phyloP scores from a whole-genome alignment of 2,329 filamentous ascomycete genomes.

The Pestalotiopsis sp. region DNA sequence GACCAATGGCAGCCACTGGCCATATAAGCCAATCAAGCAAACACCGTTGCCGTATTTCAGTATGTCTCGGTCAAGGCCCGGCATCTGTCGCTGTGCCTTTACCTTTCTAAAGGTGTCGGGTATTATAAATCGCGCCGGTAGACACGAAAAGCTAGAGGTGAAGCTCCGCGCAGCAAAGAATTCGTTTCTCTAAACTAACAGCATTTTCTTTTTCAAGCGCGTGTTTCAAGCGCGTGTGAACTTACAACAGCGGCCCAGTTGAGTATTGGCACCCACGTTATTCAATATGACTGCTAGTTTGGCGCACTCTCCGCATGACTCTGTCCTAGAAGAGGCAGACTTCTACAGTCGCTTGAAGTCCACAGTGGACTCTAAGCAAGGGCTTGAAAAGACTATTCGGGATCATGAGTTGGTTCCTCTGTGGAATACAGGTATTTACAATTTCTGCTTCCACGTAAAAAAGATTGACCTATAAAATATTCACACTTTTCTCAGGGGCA shows the following conservation, averaged over 20 bases:
- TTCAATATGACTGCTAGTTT: not conserved
- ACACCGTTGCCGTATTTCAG: not conserved
- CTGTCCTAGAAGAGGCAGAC: not conserved
- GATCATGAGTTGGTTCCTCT: conserved; percentile 1
- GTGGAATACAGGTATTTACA: conserved; percentile 4
- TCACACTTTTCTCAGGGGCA: not conserved
- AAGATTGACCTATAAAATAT: not conserved
- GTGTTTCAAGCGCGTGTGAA: not conserved
- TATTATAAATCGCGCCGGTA: too few species aligned
- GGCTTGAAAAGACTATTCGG: not conserved
- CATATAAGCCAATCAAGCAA: not conserved
- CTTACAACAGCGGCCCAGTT: too few species aligned
- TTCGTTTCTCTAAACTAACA: too few species aligned
- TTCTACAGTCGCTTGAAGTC: not conserved
- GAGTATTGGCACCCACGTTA: not conserved
- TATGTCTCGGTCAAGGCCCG: too few species aligned
- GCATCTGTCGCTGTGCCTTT: too few species aligned
- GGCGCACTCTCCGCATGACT: not conserved
- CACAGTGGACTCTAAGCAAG: not conserved
- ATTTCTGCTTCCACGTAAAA: not conserved
- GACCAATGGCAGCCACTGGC: not conserved
- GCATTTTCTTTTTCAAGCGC: too few species aligned
- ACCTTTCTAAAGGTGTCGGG: too few species aligned
- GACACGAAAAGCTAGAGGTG: too few species aligned
- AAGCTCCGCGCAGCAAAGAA: too few species aligned